Base-by-base conservation (phyloP, 2,329 filamentous ascomycete species). In the Tolypocladium paradoxum region DNA sequence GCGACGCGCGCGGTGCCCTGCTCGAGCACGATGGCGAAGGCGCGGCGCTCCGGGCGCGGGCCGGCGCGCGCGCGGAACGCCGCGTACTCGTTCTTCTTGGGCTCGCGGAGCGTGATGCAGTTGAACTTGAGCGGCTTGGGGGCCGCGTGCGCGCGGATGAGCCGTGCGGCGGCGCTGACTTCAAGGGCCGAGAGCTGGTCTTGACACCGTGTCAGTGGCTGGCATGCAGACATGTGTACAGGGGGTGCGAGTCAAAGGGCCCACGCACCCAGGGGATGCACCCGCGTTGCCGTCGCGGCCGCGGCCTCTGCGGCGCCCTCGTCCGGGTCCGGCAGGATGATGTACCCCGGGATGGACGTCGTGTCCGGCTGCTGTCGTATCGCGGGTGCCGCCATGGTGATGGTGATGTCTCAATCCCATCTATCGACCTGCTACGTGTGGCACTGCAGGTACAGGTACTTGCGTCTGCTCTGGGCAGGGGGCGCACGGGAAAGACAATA, bases 41-140 rank as follows among this genome's bases (percentile, higher is more conserved):
- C 75, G 14, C 72, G 70, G 20, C 80, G 81, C 50, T 73, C 73
- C 4, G 68, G 68, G 4, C 76, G 75, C 2, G 78, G 69, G 4
- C 74, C 69, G 24, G 58, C 66, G 29, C 77, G 75, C 33, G 69
- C 69, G 53, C 82, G 76, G 37, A 81, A 84, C 50, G 83, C 81
- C 20, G 82, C 69, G 64, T 84, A 86, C n/a, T 76, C 56, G 76
- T 73, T 57, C 71, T 87, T 87, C 38, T 74, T 71, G 3, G 84
- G 83, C 61, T 87, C 83, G 50, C 84, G 76, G 4, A 87, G 72
- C 24, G 81, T 87, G 50, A 89, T 77, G 59, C 78, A 79, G 69
- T 88, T 88, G 74, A 73, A 73, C 57, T 73, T 73, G 49, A 71
- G 50, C 12, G 59, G 55, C 50, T 62, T 64, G 51, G 66, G 60